These are phyloP conservation scores for Prunella vulgaris DNA, from an alignment of 257 asterid species.

Conservation along the genomic window DNA sequence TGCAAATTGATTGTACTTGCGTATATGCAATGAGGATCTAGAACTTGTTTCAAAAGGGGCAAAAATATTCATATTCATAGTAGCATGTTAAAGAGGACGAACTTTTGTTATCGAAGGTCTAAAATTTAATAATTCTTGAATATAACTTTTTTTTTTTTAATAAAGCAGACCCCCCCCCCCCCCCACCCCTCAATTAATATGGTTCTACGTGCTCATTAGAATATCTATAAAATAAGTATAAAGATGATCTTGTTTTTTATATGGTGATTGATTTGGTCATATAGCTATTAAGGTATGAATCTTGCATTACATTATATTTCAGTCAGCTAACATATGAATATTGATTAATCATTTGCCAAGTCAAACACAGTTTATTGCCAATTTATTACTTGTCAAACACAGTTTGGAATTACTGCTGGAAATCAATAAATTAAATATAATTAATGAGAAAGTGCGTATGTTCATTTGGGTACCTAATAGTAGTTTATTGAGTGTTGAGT, in stretches of 20 bases:
- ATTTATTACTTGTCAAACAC: background rate
- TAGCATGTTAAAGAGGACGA: no score
- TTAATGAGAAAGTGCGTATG: background rate
- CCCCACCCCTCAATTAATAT: no score
- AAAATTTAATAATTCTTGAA: no score
- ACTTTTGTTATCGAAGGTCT: background rate
- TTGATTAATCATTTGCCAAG: background rate
- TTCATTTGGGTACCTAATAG: background rate
- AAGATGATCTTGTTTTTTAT: background rate
- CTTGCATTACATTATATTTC: background rate
- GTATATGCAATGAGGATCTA: background rate
- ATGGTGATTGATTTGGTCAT: background rate
- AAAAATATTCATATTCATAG: no score
- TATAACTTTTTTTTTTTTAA: no score
- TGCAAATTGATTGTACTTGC: background rate
- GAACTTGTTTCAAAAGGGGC: background rate
- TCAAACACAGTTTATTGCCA: background rate
- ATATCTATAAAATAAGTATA: background rate
- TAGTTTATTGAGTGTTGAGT: background rate
- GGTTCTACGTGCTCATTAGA: background rate
- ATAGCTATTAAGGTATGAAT: background rate
- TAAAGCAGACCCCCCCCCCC: no score
- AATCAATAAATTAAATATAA: background rate
- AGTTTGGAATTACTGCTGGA: background rate
- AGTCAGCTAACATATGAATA: slow-evolving; percentile 3